Conservation (phyloP, 305 asterid genomes). For the Rubia occidens region DNA sequence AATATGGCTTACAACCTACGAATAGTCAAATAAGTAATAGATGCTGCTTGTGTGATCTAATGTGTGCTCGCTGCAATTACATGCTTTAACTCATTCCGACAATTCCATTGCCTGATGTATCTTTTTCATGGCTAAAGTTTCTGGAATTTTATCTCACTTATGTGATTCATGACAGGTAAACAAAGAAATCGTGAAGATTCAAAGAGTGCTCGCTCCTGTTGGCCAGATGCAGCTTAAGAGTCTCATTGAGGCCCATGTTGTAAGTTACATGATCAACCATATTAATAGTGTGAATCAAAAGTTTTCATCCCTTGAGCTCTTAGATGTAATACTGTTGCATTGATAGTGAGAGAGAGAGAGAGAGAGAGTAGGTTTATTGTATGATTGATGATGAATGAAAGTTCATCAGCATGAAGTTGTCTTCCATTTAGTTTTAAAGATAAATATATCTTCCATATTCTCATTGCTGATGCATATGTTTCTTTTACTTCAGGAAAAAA, state of each 20-base stretch:
- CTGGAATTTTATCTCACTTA: neutral
- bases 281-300: neutral
- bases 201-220: slow-evolving; percentile 84
- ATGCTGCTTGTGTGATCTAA: neutral
- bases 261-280: slow-evolving; percentile 32
- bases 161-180: slow-evolving; percentile 48
- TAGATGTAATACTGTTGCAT: neutral
- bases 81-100: neutral
- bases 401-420: neutral
- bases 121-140: neutral
- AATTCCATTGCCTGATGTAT: neutral
- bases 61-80: slow-evolving; percentile 6
- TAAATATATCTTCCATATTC: neutral
- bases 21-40: neutral
- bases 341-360: neutral
- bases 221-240: slow-evolving; percentile 95
- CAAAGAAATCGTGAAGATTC: slow-evolving; percentile 97
- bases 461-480: neutral
- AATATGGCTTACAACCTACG: neutral
- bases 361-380: neutral
- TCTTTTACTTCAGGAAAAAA: slow-evolving; percentile 53
- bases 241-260: slow-evolving; percentile 89
- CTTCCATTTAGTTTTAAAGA: neutral
- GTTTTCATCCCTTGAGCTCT: neutral
- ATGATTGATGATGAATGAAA: neutral